phyloP scores from a whole-genome alignment of 495 filamentous ascomycete species.

The Copromyces sp. region DNA sequence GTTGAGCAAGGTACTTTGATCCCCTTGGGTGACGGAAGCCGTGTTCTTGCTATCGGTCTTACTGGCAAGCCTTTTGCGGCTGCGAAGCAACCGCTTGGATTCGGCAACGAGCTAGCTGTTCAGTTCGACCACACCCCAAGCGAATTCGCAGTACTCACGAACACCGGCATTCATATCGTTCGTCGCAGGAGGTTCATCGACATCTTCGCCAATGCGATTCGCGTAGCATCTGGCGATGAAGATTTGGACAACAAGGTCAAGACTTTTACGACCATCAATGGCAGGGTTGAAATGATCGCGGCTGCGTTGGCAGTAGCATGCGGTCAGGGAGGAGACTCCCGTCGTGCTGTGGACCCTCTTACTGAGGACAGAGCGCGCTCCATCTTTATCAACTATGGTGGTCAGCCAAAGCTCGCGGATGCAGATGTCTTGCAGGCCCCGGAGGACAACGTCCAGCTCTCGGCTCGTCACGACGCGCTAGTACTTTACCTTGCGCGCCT shows the following conservation, averaged over 20 bases:
- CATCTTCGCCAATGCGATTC: conserved; percentile 75
- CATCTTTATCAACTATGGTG: conserved; percentile 83
- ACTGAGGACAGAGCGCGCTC: conserved; percentile 74
- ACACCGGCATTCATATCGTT: conserved; percentile 75
- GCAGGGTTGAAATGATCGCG: conserved; percentile 73
- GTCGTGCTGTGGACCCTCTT: conserved; percentile 65
- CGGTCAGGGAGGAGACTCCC: conserved; percentile 72
- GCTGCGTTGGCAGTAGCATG: conserved; percentile 94
- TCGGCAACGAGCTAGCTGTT: conserved; percentile 88
- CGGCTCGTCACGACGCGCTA: conserved; percentile 79
- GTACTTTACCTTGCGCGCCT: conserved; percentile 79
- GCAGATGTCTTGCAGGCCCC: conserved; percentile 48
- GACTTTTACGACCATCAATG: conserved; percentile 74
- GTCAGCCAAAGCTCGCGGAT: conserved; percentile 67
- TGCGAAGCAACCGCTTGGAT: conserved; percentile 59
- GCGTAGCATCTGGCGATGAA: conserved; percentile 61
- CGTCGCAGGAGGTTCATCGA: conserved; percentile 80
- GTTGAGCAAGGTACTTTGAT: conserved; percentile 71
- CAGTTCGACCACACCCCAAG: conserved; percentile 76
- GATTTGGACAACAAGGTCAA: conserved; percentile 69
- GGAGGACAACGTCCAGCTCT: conserved; percentile 75
- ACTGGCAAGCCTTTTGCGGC: conserved; percentile 62
- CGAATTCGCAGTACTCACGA: conserved; percentile 85
- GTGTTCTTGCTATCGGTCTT: conserved; percentile 64
- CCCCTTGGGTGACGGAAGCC: conserved; percentile 46